Evolutionary conservation across 2,329 filamentous ascomycete genomes (phyloP), one percentile per base, ranked within the genome.

Genomic region (Stenocarpella maydis): DNA sequence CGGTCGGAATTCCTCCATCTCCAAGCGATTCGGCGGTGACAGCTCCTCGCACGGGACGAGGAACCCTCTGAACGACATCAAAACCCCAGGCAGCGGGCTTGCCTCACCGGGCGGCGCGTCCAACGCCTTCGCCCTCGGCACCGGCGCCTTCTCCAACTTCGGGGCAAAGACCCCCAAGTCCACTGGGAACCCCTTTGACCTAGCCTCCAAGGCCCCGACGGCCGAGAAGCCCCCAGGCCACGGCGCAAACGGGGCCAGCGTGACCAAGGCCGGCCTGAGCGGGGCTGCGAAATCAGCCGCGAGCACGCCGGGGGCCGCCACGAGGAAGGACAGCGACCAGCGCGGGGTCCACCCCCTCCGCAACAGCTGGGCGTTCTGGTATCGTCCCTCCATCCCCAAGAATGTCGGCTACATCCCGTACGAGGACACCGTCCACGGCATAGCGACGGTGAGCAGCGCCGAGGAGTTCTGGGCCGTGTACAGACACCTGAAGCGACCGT

Each of bases 351-450:
- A 92, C 77, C 86, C 88, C 71, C 86, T 98, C 75, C 94, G 92
- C 82, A 91, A 94, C 80, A 91, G 90, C 72, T 99, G 96, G 96
- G 91, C 97, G 41, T 94, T 98, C 79, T 98, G 96, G 94, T 99
- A 97, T 82, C 90, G 96, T 70, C 96, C 96, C 47, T 96, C 96
- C 61, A 97, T 97, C 75, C 95, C 94, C 74, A 99, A 99, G 83
- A 96, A 95, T 73, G 95, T 96, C 77, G 89, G 89, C 49, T 91
- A 86, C 77, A 88, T 91, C 75, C 95, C 98, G 81, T 99, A 99
- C 80, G 96, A 99, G 80, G 97, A 98, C 82, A 98, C 95, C 8
- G 90, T 97, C 71, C 92, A 96, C 76, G 89, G 94, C 47, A 90
- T 98, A 77, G 95, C 93, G 75, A 88, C 88, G 68, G 93, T 97